Evolutionary conservation across 768 basidiomycete genomes (phyloP).

Genomic region (Podaxis sp.): DNA sequence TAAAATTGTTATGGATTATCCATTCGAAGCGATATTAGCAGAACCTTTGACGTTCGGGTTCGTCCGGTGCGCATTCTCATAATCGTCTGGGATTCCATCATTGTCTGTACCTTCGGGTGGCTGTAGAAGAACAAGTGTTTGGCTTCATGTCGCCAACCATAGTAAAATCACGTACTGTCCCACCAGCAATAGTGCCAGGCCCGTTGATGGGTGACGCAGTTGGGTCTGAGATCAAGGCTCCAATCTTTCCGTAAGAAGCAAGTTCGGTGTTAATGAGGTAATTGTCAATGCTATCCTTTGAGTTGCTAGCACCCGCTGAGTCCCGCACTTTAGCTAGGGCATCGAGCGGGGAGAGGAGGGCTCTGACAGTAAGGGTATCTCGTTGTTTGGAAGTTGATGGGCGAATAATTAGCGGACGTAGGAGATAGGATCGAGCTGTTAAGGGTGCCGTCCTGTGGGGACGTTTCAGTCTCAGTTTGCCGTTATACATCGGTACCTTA

Average conservation of each 20-base stretch:
- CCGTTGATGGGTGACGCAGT: conserved; percentile 25
- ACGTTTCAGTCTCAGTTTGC: neutral
- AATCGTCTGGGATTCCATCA: conserved; percentile 30
- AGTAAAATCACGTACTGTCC: conserved; percentile 22
- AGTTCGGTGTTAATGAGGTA: conserved; percentile 30
- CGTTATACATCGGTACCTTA: neutral
- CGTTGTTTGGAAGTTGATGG: conserved; percentile 25
- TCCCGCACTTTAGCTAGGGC: conserved; percentile 24
- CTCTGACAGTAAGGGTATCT: conserved; percentile 25
- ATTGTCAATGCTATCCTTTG: conserved; percentile 26
- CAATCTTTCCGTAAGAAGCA: conserved; percentile 27
- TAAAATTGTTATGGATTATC: conserved; percentile 15
- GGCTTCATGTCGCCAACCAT: neutral
- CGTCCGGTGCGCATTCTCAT: conserved; percentile 27
- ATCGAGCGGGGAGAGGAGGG: conserved; percentile 25
- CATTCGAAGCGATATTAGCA: conserved; percentile 26
- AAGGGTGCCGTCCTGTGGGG: conserved; percentile 24
- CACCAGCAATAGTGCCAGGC: conserved; percentile 26
- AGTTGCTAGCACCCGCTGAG: conserved; percentile 28
- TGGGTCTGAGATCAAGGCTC: conserved; percentile 26
- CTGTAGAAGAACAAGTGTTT: conserved; percentile 10
- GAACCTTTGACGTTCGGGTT: conserved; percentile 27
- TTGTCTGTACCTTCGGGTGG: conserved; percentile 25
- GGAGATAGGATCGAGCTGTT: conserved; percentile 24
- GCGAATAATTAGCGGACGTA: conserved; percentile 26